Base-by-base conservation (phyloP, 179 eudicot species). In the Vitellaria paradoxa region DNA sequence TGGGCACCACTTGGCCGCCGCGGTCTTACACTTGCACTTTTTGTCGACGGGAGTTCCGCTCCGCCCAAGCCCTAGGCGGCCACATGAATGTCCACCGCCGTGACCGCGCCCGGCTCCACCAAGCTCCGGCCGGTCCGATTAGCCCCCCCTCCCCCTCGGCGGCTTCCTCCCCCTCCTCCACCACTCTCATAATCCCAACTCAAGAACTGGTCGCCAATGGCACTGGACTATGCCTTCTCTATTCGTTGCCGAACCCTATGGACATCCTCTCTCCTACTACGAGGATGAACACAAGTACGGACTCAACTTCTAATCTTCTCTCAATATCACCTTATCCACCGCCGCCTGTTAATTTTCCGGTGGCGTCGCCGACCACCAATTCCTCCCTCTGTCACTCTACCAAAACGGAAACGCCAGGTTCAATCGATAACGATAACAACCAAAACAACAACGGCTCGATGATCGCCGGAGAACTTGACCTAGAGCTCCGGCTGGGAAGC, bases 11-110 rank as follows among this genome's bases (percentile, higher is more conserved):
- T 7, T 91, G 97, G 97, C 97, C 97, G 0, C 93, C 93, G 3
- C 81, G 91, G 78, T 86, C 89, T 23, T 90, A 90, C 80, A 78
- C 84, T 30, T 91, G 93, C 84, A 79, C 81, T 26, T 90, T 90
- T 15, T 91, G 97, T 70, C 81, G 81, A 67, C 84, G 90, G 66
- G 97, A 90, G 65, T 91, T 91, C 73, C 84, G 84, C 61, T 91
- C 93, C 15, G 93, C 93, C 13, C 97, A 91, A 84, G 92, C 96
- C 76, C 89, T 91, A 65, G 96, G 96, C 17, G 95, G 95, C 5
- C 95, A 91, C 78, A 91, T 91, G 93, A 91, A 91, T 77, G 90
- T 91, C 11, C 96, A 91, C 79, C 89, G 93, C 40, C 83, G 89
- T 1, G 97, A 91, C 76, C 82, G 92, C 6, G 97, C 91, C 2